Base-by-base conservation (phyloP, 495 filamentous ascomycete species). In the Cercophora samala region DNA sequence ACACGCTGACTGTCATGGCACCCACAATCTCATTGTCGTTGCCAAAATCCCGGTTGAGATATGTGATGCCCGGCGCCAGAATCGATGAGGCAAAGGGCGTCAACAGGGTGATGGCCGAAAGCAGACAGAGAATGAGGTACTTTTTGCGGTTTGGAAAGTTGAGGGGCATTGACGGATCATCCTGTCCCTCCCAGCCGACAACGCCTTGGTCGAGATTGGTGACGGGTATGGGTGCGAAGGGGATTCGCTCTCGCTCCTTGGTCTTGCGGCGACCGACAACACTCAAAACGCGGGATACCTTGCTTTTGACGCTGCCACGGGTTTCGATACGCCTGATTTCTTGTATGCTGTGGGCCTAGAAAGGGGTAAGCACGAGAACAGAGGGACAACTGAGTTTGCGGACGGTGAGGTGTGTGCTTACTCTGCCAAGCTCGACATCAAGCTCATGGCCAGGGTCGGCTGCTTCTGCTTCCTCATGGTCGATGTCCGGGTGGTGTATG, bases 131-230 rank as follows among this genome's bases (percentile, higher is more conserved):
- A 59, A 91, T 83, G 0, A 87, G 66, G 88, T 90, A 93, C 78
- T 96, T 96, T 61, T 82, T 80, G 52, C 75, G 68, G 0, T 70
- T 66, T 0, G 84, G 73, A 69, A 89, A 91, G 75, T 94, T 93
- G 72, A 87, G 81, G 4, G 91, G 91, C 77, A 92, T 90, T 55
- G 85, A 78, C 0, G 89, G 89, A 68, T 93, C 91, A 60, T 90
- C 82, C 64, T 84, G 82, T 9, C 80, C 80, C 54, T 88, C 84
- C 86, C 87, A 89, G 1, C 84, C 85, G 24, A 88, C 72, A 73
- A 86, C 73, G 51, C 79, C 78, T 13, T 76, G 74, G 23, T 76
- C 75, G 5, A 87, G 76, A 63, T 86, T 74, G 1, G 78, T 77
- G 19, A 77, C 54, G 1, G 83, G 83, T 56, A 84, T 70, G 15